Conservation (phyloP, 768 basidiomycete species). For the Suillus clintonianus region DNA sequence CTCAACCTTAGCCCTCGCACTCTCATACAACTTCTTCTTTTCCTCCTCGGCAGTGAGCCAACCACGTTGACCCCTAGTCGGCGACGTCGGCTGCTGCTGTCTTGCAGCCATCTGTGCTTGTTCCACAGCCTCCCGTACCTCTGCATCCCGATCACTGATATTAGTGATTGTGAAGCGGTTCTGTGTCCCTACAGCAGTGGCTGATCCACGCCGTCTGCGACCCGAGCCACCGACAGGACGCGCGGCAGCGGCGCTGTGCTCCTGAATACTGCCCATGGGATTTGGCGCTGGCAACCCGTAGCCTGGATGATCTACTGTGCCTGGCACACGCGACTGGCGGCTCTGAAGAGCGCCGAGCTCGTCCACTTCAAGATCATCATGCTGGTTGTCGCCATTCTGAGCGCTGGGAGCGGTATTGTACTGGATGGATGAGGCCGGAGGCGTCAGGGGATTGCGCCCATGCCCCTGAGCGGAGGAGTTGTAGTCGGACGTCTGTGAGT, state of each 20-base stretch:
- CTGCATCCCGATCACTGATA: conserved; percentile 33
- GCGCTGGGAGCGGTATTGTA: conserved; percentile 31
- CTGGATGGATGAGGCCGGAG: conserved; percentile 21
- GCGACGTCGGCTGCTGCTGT: conserved; percentile 18
- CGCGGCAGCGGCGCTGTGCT: conserved; percentile 11
- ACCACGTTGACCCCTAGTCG: conserved; percentile 23
- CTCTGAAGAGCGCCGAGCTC: conserved; percentile 24
- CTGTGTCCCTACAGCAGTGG: conserved; percentile 17
- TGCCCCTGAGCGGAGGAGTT: conserved; percentile 5
- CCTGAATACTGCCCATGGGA: conserved; percentile 27
- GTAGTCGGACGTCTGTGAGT: conserved; percentile 17
- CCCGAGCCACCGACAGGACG: conserved; percentile 12
- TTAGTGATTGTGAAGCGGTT: conserved; percentile 47
- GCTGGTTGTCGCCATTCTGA: conserved; percentile 18
- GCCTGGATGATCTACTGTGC: conserved; percentile 31
- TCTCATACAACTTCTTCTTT: conserved; percentile 41
- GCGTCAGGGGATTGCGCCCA: conserved; percentile 15
- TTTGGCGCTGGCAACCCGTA: conserved; percentile 19
- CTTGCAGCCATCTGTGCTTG: conserved; percentile 31
- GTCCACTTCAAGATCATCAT: conserved; percentile 13
- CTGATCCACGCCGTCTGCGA: conserved; percentile 35
- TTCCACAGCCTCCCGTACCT: conserved; percentile 46
- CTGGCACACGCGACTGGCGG: conserved; percentile 5
- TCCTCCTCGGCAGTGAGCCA: conserved; percentile 46
- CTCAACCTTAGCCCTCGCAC: conserved; percentile 40